A percentile compares a stretch with the other conserved stretches of the same genome.
phyloP scores from a whole-genome alignment of 768 basidiomycete species.

The Boletellus sp. region DNA sequence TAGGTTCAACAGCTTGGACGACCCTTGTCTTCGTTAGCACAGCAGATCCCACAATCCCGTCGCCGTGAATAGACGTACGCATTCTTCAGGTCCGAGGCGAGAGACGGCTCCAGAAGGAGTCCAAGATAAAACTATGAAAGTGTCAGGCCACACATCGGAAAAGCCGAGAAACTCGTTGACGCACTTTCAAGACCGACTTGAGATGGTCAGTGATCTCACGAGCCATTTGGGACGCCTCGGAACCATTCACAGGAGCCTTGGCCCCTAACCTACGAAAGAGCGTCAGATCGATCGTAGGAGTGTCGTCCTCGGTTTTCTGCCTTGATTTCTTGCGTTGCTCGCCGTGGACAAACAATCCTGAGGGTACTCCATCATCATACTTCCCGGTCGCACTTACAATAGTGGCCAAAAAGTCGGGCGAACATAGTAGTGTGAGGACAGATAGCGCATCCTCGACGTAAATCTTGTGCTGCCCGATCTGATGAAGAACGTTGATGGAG shows the following conservation, averaged over 20 bases:
- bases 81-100: slow-evolving; percentile 10
- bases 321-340: slow-evolving; percentile 30
- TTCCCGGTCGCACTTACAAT: background rate
- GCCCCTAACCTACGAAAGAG: slow-evolving; percentile 31
- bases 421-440: slow-evolving; percentile 17
- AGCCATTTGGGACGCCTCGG: slow-evolving; percentile 17
- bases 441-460: slow-evolving; percentile 24
- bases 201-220: slow-evolving; percentile 23
- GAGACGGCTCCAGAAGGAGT: no score
- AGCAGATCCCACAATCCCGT: background rate
- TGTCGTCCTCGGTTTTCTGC: slow-evolving; percentile 14
- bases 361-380: slow-evolving; percentile 3
- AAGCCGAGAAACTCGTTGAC: background rate
- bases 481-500: slow-evolving; percentile 6
- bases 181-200: slow-evolving; percentile 33
- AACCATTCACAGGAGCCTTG: slow-evolving; percentile 22
- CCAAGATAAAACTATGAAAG: slow-evolving; percentile 23
- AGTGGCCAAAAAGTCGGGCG: slow-evolving; percentile 6
- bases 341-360: slow-evolving; percentile 8
- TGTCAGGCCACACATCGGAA: background rate
- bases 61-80: slow-evolving; percentile 4
- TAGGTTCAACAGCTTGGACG: slow-evolving; percentile 1
- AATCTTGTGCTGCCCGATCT: slow-evolving; percentile 18
- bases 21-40: background rate
- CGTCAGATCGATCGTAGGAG: slow-evolving; percentile 20